A percentile compares a stretch with the other conserved stretches of the same genome.
phyloP scores from a whole-genome alignment of 345 rosid species.

The Gossypium longicalyx region DNA sequence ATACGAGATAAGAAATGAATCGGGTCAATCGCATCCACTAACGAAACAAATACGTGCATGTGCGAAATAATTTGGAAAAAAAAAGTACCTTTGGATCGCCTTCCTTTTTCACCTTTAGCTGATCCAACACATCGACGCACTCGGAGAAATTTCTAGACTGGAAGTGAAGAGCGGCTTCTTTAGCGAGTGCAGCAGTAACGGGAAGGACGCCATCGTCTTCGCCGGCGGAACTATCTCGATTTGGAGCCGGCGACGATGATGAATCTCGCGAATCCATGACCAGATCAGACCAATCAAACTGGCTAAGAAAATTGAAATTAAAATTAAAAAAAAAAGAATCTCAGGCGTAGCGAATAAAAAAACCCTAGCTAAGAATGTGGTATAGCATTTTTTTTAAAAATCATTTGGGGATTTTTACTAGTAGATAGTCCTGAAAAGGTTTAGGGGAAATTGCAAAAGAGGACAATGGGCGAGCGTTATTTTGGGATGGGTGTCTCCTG shows the following conservation, averaged over 20 bases:
- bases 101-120: constrained; percentile 32
- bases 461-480: background rate
- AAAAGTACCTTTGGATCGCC: constrained; percentile 67
- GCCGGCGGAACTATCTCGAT: constrained; percentile 22
- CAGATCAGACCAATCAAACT: constrained; percentile 29
- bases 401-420: background rate
- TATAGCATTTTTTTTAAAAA: background rate
- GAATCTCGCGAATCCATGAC: constrained; percentile 59
- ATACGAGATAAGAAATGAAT: background rate
- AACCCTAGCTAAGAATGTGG: constrained; percentile 6
- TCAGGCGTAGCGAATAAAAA: background rate
- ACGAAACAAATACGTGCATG: background rate
- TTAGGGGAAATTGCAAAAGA: background rate
- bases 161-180: constrained; percentile 63
- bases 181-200: constrained; percentile 52
- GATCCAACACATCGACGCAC: constrained; percentile 59
- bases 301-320: constrained; percentile 3
- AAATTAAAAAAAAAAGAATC: background rate
- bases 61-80: background rate
- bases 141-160: constrained; percentile 69
- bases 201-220: constrained; percentile 29
- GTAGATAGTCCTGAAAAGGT: background rate
- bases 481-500: constrained; percentile 9
- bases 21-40: background rate
- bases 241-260: constrained; percentile 22